A percentile compares a stretch with the other conserved stretches of the same genome.
These are phyloP conservation scores for Piper longum DNA, from an alignment of 164 flowering plant genomes.

Conservation along the genomic window DNA sequence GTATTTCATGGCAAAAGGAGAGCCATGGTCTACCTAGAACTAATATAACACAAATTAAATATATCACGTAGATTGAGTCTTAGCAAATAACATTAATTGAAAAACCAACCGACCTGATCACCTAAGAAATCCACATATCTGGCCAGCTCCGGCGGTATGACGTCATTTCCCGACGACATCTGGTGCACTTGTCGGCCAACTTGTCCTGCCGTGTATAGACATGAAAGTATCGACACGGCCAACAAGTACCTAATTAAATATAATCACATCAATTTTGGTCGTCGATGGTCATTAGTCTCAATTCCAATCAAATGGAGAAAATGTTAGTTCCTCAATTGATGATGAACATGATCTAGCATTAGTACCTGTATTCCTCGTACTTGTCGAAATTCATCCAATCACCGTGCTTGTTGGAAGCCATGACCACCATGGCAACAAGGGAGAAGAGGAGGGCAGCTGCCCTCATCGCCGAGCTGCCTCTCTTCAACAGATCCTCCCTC, in stretches of 20 bases:
- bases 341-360: not conserved
- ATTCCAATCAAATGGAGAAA: not conserved
- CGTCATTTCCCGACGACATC: constrained; percentile 26
- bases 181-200: constrained; percentile 30
- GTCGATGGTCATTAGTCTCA: not conserved
- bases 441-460: constrained; percentile 43
- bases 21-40: too few relatives aligned
- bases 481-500: constrained; percentile 54
- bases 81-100: not conserved
- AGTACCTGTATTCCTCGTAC: constrained; percentile 66
- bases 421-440: constrained; percentile 48
- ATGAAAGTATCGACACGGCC: constrained; percentile 51
- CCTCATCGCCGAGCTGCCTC: constrained; percentile 32
- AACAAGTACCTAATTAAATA: constrained; percentile 30
- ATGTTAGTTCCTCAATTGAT: not conserved
- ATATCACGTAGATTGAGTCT: too few relatives aligned
- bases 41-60: too few relatives aligned
- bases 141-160: constrained; percentile 15
- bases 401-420: constrained; percentile 67
- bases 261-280: too few relatives aligned
- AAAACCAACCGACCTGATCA: constrained; percentile 50
- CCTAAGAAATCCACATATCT: constrained; percentile 44
- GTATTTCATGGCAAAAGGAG: too few relatives aligned
- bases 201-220: constrained; percentile 45
- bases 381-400: constrained; percentile 43